Evolutionary conservation across 2,329 filamentous ascomycete genomes (phyloP).

Genomic region (Tolypocladium guangdongense): DNA sequence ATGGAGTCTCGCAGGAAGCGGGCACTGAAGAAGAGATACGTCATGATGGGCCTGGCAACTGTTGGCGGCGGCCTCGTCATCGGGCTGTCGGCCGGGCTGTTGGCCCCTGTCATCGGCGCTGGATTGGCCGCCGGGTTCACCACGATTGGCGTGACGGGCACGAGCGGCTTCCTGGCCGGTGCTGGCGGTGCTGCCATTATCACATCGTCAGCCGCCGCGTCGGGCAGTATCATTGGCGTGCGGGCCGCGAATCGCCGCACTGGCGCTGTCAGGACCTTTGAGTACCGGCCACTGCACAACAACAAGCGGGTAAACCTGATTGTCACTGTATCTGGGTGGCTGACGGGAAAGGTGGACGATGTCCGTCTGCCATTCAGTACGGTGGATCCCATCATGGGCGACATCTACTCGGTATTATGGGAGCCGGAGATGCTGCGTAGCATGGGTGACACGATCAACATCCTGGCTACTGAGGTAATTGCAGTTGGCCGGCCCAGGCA

Average conservation of each 20-base stretch:
- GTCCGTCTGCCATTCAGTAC: slow-evolving; percentile 93
- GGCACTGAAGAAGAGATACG: slow-evolving; percentile 71
- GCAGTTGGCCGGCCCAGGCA: slow-evolving; percentile 17
- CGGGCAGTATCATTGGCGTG: slow-evolving; percentile 76
- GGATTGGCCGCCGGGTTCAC: slow-evolving; percentile 91
- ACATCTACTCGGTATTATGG: slow-evolving; percentile 94
- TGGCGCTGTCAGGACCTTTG: slow-evolving; percentile 89
- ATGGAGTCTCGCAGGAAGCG: slow-evolving; percentile 76
- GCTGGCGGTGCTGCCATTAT: slow-evolving; percentile 90
- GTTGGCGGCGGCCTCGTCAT: slow-evolving; percentile 93
- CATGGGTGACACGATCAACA: slow-evolving; percentile 98
- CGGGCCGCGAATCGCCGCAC: slow-evolving; percentile 80
- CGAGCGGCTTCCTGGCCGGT: slow-evolving; percentile 78
- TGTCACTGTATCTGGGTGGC: slow-evolving; percentile 92
- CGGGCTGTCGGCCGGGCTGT: slow-evolving; percentile 79
- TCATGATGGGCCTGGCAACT: slow-evolving; percentile 94
- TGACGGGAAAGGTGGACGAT: slow-evolving; percentile 96
- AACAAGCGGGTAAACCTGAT: slow-evolving; percentile 96
- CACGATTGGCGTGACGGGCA: slow-evolving; percentile 85
- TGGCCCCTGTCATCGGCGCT: slow-evolving; percentile 88
- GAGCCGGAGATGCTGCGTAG: slow-evolving; percentile 96
- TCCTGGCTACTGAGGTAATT: slow-evolving; percentile 83
- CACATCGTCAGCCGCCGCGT: slow-evolving; percentile 76
- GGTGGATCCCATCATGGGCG: slow-evolving; percentile 94
- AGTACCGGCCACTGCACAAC: slow-evolving; percentile 93